Evolutionary conservation across 2,329 filamentous ascomycete genomes (phyloP).

Genomic region (Aspergillus versicolor): DNA sequence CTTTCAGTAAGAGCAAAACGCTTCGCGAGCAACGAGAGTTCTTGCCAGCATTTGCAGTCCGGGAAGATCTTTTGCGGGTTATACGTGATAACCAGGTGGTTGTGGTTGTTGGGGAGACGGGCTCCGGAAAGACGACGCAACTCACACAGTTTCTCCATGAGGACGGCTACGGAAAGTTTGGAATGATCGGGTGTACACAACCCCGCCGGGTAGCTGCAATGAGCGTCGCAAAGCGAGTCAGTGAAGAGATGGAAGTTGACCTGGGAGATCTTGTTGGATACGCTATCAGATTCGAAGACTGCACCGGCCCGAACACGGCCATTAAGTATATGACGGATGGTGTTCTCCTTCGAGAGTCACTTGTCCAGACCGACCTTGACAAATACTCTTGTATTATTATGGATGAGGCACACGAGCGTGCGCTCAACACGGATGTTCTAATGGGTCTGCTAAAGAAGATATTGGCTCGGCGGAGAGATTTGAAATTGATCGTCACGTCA

Average conservation of each 20-base stretch:
- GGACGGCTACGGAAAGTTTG: constrained; percentile 83
- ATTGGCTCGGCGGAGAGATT: constrained; percentile 78
- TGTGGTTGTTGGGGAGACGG: constrained; percentile 95
- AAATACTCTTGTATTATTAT: constrained; percentile 98
- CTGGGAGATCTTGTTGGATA: constrained; percentile 89
- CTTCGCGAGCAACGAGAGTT: constrained; percentile 89
- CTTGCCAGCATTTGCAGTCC: constrained; percentile 90
- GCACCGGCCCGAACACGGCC: constrained; percentile 88
- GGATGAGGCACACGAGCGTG: constrained; percentile 97
- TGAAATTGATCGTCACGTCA: constrained; percentile 96
- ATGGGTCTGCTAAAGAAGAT: constrained; percentile 99
- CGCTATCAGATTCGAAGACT: constrained; percentile 97
- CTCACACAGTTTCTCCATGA: constrained; percentile 94
- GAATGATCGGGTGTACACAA: constrained; percentile 95
- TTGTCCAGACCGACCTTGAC: constrained; percentile 89
- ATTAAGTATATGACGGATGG: constrained; percentile 99
- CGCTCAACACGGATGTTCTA: constrained; percentile 92
- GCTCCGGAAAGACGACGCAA: constrained; percentile 96
- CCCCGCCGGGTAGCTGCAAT: constrained; percentile 95
- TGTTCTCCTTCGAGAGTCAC: constrained; percentile 85
- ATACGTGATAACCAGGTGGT: constrained; percentile 96
- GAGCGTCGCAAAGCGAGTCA: constrained; percentile 97
- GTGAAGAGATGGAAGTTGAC: constrained; percentile 95
- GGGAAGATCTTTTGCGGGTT: constrained; percentile 86
- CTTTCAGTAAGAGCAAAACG: constrained; percentile 90